These are phyloP conservation scores for Cryptococcus sp. DNA, from an alignment of 1,284 basidiomycete species.

Conservation along the genomic window DNA sequence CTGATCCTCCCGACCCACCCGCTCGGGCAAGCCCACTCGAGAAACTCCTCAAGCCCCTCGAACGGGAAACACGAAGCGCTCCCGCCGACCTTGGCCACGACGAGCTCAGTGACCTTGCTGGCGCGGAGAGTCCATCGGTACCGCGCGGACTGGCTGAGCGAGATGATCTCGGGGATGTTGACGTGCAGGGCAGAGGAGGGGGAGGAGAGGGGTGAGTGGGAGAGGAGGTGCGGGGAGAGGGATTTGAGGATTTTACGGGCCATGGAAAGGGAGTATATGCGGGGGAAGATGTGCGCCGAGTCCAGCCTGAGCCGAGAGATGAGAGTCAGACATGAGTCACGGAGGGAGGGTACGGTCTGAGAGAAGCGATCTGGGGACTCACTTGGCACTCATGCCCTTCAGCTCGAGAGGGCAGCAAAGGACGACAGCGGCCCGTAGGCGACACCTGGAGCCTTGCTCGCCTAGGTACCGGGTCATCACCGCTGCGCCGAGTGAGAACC, in stretches of 20 bases:
- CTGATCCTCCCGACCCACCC: slow-evolving; percentile 29
- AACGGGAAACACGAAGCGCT: slow-evolving; percentile 23
- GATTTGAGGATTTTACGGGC: slow-evolving; percentile 25
- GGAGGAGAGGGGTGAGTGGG: slow-evolving; percentile 14
- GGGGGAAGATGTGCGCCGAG: slow-evolving; percentile 23
- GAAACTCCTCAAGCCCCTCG: slow-evolving; percentile 20
- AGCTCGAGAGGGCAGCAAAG: slow-evolving; percentile 60
- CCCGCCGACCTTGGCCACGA: slow-evolving; percentile 26
- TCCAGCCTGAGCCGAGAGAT: slow-evolving; percentile 23
- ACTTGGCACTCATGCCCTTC: slow-evolving; percentile 29
- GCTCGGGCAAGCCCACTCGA: slow-evolving; percentile 46
- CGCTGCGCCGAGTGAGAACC: slow-evolving; percentile 88
- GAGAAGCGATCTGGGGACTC: background rate
- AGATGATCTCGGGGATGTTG: slow-evolving; percentile 22
- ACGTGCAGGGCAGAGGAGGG: slow-evolving; percentile 20
- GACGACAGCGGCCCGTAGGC: slow-evolving; percentile 67
- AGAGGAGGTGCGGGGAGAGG: slow-evolving; percentile 19
- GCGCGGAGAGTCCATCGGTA: slow-evolving; percentile 20
- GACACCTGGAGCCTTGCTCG: slow-evolving; percentile 70
- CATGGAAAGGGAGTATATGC: slow-evolving; percentile 68
- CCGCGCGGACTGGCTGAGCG: slow-evolving; percentile 12
- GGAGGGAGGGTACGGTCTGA: background rate
- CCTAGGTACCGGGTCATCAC: slow-evolving; percentile 83
- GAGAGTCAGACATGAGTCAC: background rate
- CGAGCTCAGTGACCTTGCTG: slow-evolving; percentile 24